Base-by-base conservation (phyloP, 1,284 basidiomycete genomes). In the Fomitopsis betulina region DNA sequence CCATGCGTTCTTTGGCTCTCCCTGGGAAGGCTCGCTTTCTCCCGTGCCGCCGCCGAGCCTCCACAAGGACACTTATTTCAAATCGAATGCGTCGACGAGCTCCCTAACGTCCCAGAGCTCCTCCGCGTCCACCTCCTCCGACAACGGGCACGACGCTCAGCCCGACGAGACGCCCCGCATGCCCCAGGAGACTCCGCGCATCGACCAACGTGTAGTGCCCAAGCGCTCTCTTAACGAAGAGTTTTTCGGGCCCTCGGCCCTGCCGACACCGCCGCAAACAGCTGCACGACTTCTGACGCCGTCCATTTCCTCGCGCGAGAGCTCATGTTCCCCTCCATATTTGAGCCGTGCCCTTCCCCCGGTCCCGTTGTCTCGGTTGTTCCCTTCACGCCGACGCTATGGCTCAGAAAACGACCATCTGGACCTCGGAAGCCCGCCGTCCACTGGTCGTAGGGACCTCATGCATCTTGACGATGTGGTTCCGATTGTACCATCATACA, bases 351-450 rank as follows among this genome's bases (percentile, higher is more conserved):
- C 62, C 8, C 66, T 72, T 10, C 70, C 70, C 6, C 63, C 25
- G 9, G 13, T 30, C 19, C 69, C 9, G 27, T 57, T 73, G 5
- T 63, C 70, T 13, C 67, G 73, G 7, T 63, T 74, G 47, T 73
- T 74, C 58, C 73, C 73, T 19, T 73, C 71, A 21, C 71, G 72
- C 37, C 58, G 62, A 52, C 63, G 67, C 23, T 70, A 70, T 56
- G 66, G 64, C 8, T 61, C 62, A 3, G 64, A 68, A 35, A 62
- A 67, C 23, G 54, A 55, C 8, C 59, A 56, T 13, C 63, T 63
- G 35, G 58, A 56, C 23, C 56, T 47, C 13, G 17, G n/a, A n/a
- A 15, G 15, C 15, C 45, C 62, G 54, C 58, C 49, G 60, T 27
- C 63, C 61, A 37, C 62, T 59, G 58, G 62, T 57, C 63, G 65